phyloP scores from a whole-genome alignment of 495 filamentous ascomycete genomes.

The Aspergillus incahuasiensis region DNA sequence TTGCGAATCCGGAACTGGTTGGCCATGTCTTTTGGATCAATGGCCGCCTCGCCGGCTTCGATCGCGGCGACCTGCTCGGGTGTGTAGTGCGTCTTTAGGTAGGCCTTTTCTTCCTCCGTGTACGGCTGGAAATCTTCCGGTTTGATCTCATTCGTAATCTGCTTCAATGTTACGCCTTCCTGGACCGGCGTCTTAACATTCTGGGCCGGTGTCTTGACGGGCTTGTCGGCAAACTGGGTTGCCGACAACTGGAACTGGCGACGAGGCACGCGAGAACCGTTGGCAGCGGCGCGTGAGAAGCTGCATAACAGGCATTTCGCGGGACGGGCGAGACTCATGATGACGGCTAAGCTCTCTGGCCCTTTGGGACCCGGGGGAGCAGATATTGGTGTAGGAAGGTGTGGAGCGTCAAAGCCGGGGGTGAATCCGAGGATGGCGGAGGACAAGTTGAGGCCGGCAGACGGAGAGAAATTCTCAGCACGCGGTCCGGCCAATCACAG shows the following conservation, averaged over 20 bases:
- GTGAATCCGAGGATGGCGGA: conserved; percentile 12
- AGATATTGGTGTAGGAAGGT: background rate
- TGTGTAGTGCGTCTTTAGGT: conserved; percentile 64
- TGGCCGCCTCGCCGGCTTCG: conserved; percentile 76
- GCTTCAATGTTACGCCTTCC: conserved; percentile 5
- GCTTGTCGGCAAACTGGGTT: conserved; percentile 30
- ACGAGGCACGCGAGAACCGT: conserved; percentile 38
- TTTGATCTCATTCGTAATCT: conserved; percentile 12
- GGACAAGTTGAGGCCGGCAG: conserved; percentile 7
- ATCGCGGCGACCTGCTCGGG: conserved; percentile 78
- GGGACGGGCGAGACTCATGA: conserved; percentile 57
- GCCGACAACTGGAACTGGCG: conserved; percentile 51
- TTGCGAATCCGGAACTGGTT: conserved; percentile 61
- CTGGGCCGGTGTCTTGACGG: conserved; percentile 26
- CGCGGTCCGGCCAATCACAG: conserved; percentile 22
- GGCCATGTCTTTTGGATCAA: conserved; percentile 72
- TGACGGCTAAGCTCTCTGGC: conserved; percentile 26
- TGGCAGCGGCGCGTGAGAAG: conserved; percentile 39
- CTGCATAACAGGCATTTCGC: conserved; percentile 55
- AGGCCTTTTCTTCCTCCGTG: conserved; percentile 59
- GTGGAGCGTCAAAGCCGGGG: conserved; percentile 13
- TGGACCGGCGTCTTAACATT: conserved; percentile 23
- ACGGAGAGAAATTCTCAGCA: conserved; percentile 24
- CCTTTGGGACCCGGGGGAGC: conserved; percentile 24
- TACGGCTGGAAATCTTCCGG: conserved; percentile 57